A percentile compares a stretch with the other conserved stretches of the same genome.
These are phyloP conservation scores for Arthroderma uncinatum DNA, from an alignment of 2,329 filamentous ascomycete genomes.

Conservation along the genomic window DNA sequence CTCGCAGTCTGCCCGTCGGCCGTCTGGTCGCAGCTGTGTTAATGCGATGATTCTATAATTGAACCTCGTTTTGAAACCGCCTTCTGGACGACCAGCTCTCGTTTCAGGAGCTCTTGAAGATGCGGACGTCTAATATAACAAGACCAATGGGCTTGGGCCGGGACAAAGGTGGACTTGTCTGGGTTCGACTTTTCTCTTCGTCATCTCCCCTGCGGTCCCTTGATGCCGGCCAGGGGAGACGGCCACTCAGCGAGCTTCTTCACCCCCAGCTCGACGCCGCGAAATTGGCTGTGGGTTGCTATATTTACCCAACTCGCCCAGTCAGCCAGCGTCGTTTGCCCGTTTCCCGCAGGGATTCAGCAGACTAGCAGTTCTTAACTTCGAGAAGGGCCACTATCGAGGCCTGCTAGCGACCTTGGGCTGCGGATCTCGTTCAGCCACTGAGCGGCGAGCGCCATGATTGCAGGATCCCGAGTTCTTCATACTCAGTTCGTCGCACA, in stretches of 20 bases:
- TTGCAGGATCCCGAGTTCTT: background rate
- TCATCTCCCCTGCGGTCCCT: background rate
- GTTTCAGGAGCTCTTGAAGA: background rate
- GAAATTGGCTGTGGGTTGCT: conserved; percentile 1
- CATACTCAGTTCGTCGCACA: background rate
- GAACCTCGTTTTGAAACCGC: background rate
- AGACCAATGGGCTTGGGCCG: background rate
- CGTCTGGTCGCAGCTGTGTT: background rate
- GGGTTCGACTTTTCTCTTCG: too few relatives aligned
- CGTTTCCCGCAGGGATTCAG: background rate
- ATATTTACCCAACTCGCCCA: background rate
- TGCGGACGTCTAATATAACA: background rate
- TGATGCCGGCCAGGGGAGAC: background rate
- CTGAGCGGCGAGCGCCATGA: too few relatives aligned
- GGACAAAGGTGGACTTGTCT: background rate
- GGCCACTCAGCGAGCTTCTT: background rate
- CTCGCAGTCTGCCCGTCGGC: background rate
- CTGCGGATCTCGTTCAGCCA: background rate
- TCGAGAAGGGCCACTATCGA: background rate
- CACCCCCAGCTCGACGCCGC: background rate
- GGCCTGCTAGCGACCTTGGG: background rate
- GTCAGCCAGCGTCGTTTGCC: background rate
- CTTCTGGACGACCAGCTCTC: background rate
- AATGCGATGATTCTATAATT: conserved; percentile 2
- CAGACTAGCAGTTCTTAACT: conserved; percentile 1